A percentile compares a stretch with the other conserved stretches of the same genome.
Conservation (phyloP, 2,329 filamentous ascomycete species). For the Phyllosticta paracitricarpa region DNA sequence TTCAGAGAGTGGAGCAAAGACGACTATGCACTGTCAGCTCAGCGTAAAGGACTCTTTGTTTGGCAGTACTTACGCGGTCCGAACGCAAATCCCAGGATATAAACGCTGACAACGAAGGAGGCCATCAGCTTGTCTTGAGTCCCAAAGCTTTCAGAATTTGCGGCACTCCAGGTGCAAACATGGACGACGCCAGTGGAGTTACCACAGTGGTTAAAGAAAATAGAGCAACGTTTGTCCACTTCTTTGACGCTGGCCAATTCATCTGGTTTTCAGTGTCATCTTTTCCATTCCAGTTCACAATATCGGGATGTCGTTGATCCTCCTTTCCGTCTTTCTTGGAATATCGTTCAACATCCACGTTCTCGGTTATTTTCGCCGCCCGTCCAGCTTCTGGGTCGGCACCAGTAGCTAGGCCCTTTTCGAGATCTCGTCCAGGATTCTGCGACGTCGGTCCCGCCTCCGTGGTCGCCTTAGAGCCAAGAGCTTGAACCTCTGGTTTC, state of each 20-base stretch:
- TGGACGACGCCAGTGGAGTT: slow-evolving; percentile 28
- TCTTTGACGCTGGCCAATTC: slow-evolving; percentile 28
- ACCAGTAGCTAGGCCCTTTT: neutral
- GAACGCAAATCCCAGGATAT: slow-evolving; percentile 29
- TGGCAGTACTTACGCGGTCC: slow-evolving; percentile 17
- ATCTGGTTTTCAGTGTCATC: slow-evolving; percentile 28
- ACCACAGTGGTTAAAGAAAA: slow-evolving; percentile 28
- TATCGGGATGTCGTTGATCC: neutral
- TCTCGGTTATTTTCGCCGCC: neutral
- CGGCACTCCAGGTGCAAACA: slow-evolving; percentile 22
- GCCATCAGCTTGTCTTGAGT: slow-evolving; percentile 23
- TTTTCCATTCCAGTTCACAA: slow-evolving; percentile 6
- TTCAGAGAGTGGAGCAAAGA: slow-evolving; percentile 29
- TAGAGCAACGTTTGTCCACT: slow-evolving; percentile 26
- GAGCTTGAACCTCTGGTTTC: neutral
- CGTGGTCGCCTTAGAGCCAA: neutral
- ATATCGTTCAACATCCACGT: neutral
- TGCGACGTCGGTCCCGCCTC: neutral
- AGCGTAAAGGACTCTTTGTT: slow-evolving; percentile 23
- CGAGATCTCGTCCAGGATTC: neutral
- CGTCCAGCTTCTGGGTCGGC: slow-evolving; percentile 1
- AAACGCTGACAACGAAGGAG: slow-evolving; percentile 29
- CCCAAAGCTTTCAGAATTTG: slow-evolving; percentile 22
- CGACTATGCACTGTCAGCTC: slow-evolving; percentile 28
- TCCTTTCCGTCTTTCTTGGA: neutral